A percentile compares a stretch with the other conserved stretches of the same genome.
phyloP scores from a whole-genome alignment of 73 alveolate genomes.

The Blepharisma stoltei region DNA sequence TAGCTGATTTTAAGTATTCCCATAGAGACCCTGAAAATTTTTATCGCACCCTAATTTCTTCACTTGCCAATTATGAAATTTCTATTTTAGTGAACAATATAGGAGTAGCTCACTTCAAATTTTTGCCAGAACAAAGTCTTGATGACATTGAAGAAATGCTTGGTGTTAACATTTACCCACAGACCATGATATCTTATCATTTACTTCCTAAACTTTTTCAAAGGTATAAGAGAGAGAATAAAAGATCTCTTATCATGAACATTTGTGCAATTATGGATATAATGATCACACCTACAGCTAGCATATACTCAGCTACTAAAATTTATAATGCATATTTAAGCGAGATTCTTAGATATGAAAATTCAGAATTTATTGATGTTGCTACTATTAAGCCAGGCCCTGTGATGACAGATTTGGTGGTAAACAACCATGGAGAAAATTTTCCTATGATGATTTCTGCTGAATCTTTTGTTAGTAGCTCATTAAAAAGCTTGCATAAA shows the following conservation, averaged over 20 bases:
- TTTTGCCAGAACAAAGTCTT: neutral
- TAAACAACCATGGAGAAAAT: neutral
- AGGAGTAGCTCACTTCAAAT: neutral
- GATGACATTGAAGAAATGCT: neutral
- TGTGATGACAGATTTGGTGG: neutral
- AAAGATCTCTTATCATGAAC: neutral
- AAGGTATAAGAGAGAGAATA: neutral
- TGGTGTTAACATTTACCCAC: constrained; percentile 31
- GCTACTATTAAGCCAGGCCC: constrained; percentile 19
- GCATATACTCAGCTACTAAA: constrained; percentile 3
- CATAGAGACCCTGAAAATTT: constrained; percentile 26
- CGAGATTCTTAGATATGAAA: neutral
- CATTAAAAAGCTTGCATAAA: neutral
- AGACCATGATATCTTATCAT: constrained; percentile 14
- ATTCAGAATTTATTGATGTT: neutral
- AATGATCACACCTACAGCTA: constrained; percentile 13
- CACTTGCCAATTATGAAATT: neutral
- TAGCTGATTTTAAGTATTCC: constrained; percentile 13
- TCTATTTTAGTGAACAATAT: constrained; percentile 19
- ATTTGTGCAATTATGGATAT: neutral
- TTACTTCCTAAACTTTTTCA: neutral
- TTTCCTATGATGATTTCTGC: constrained; percentile 3
- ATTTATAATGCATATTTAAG: neutral
- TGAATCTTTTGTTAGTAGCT: neutral
- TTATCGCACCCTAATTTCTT: neutral